A percentile compares a stretch with the other conserved stretches of the same genome.
phyloP scores from a whole-genome alignment of 2,329 filamentous ascomycete genomes.

The Apiospora hydei region DNA sequence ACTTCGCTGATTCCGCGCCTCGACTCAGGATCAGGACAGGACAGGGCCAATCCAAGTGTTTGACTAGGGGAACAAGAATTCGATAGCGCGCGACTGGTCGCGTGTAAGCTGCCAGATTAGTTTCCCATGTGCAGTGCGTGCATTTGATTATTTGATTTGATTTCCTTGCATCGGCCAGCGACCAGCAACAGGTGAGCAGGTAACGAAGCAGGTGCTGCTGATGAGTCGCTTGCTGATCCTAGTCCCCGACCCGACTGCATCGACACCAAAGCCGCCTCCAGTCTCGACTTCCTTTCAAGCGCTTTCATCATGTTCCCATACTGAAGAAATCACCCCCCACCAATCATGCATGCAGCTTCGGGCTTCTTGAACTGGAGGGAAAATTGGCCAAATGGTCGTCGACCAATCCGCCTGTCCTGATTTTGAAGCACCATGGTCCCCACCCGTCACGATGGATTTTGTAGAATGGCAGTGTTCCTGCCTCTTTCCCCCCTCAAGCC shows the following conservation, averaged over 20 bases:
- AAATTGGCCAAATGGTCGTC: slow-evolving; percentile 10
- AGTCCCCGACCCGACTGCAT: not conserved
- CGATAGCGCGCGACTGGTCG: slow-evolving; percentile 8
- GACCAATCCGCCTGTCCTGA: slow-evolving; percentile 4
- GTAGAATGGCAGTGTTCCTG: not conserved
- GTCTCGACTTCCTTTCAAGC: not conserved
- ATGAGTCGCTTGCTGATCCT: slow-evolving; percentile 2
- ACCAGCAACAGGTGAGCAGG: not conserved
- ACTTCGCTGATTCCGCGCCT: not conserved
- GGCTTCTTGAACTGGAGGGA: slow-evolving; percentile 10
- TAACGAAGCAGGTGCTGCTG: not conserved
- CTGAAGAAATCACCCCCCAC: not conserved
- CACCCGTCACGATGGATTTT: not conserved
- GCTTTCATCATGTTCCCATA: no score
- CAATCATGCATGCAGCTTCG: slow-evolving; percentile 14
- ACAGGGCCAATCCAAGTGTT: not conserved
- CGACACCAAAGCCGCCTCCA: not conserved
- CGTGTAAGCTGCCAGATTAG: slow-evolving; percentile 18
- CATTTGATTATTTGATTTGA: not conserved
- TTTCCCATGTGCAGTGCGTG: not conserved
- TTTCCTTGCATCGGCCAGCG: not conserved
- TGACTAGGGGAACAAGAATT: not conserved
- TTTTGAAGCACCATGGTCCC: not conserved
- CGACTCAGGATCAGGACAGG: no score
- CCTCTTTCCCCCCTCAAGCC: not conserved